A percentile compares a stretch with the other conserved stretches of the same genome.
These are phyloP conservation scores for Aspergillus funiculosus DNA, from an alignment of 495 filamentous ascomycete species.

Conservation along the genomic window DNA sequence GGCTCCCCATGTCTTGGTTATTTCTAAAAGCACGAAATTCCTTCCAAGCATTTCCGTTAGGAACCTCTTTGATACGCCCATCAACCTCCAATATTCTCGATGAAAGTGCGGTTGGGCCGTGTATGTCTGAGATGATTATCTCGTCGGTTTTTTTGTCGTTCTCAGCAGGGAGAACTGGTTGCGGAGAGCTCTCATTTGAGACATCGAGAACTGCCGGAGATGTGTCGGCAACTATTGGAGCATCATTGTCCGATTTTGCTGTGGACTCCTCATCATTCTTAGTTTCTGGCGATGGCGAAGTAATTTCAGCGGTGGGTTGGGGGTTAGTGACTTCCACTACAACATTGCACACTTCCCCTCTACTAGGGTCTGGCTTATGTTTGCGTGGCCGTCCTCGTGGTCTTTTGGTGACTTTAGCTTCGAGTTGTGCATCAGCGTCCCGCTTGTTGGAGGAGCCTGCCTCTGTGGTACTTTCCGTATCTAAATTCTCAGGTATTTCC, in stretches of 20 bases:
- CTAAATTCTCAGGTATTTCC: background rate
- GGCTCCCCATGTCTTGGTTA: conserved; percentile 52
- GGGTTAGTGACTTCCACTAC: background rate
- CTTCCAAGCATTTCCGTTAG: conserved; percentile 47
- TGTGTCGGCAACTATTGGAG: background rate
- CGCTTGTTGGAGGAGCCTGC: conserved; percentile 12
- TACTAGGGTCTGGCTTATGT: background rate
- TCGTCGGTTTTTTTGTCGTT: conserved; percentile 16
- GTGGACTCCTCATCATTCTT: background rate
- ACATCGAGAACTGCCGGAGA: background rate
- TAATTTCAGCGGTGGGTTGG: background rate
- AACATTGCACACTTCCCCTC: background rate
- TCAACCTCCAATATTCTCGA: conserved; percentile 41
- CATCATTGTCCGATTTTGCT: background rate
- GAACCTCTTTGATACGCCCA: conserved; percentile 27
- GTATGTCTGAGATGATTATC: conserved; percentile 31
- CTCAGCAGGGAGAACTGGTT: background rate
- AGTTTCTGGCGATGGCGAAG: background rate
- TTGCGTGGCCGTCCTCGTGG: conserved; percentile 4
- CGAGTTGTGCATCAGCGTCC: conserved; percentile 10
- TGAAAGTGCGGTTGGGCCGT: conserved; percentile 27
- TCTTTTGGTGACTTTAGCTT: conserved; percentile 3
- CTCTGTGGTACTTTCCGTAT: background rate
- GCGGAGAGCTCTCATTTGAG: background rate
- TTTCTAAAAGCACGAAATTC: conserved; percentile 44